phyloP scores from a whole-genome alignment of 2,329 filamentous ascomycete genomes.

The Xylaria arbuscula region DNA sequence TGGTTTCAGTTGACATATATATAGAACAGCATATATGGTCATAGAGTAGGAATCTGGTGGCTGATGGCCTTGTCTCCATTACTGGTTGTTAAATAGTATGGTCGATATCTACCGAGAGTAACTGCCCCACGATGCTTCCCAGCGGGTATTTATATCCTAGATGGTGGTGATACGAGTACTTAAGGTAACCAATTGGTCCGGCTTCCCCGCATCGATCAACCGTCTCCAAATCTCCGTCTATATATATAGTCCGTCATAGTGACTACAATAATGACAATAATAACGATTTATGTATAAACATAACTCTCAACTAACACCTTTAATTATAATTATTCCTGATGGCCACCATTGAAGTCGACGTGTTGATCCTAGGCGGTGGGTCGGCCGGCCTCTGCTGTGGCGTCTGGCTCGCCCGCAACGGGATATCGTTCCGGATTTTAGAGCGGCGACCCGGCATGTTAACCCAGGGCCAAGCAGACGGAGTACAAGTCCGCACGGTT shows the following conservation, averaged over 20 bases:
- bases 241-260: neutral
- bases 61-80: neutral
- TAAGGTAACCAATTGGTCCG: neutral
- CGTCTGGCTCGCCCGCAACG: slow-evolving; percentile 68
- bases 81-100: neutral
- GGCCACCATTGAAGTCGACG: slow-evolving; percentile 52
- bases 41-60: neutral
- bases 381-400: slow-evolving; percentile 71
- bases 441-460: slow-evolving; percentile 67
- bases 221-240: neutral
- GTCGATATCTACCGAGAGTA: neutral
- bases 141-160: neutral
- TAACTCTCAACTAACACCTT: neutral
- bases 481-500: slow-evolving; percentile 69
- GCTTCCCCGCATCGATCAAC: neutral
- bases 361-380: slow-evolving; percentile 70
- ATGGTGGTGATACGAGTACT: neutral
- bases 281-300: neutral
- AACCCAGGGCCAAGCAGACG: slow-evolving; percentile 70
- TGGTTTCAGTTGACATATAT: too few relatives aligned
- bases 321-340: neutral
- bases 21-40: too few relatives aligned
- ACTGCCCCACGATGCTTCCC: neutral
- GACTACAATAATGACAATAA: neutral
- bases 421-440: slow-evolving; percentile 67